phyloP scores from a whole-genome alignment of 2,329 filamentous ascomycete genomes.

The Capronia americana region DNA sequence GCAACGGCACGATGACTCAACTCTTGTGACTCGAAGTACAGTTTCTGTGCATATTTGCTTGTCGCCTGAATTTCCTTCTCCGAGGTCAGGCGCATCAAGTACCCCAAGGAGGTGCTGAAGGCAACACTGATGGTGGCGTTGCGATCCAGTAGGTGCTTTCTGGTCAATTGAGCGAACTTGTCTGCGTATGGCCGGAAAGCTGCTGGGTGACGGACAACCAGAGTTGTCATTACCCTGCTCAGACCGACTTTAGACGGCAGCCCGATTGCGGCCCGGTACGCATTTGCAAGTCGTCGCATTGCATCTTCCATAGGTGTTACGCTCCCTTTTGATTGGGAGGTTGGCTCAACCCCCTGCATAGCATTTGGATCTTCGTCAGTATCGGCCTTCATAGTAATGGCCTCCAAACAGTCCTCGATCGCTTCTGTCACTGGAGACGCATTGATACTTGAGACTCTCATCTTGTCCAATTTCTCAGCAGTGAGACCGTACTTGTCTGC shows the following conservation, averaged over 20 bases:
- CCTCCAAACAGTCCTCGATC: conserved; percentile 85
- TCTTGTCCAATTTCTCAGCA: conserved; percentile 86
- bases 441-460: conserved; percentile 80
- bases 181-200: conserved; percentile 78
- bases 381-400: conserved; percentile 71
- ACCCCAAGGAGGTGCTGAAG: conserved; percentile 86
- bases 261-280: conserved; percentile 84
- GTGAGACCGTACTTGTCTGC: conserved; percentile 83
- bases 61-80: conserved; percentile 64
- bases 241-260: conserved; percentile 95
- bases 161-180: conserved; percentile 75
- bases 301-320: conserved; percentile 67
- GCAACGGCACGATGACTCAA: conserved; percentile 75
- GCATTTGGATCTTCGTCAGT: conserved; percentile 17
- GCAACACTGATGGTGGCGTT: conserved; percentile 93
- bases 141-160: conserved; percentile 83
- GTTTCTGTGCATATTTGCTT: conserved; percentile 63
- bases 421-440: conserved; percentile 90
- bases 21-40: conserved; percentile 85
- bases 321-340: background rate
- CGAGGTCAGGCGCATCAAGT: conserved; percentile 72
- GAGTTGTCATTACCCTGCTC: conserved; percentile 79
- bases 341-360: conserved; percentile 34
- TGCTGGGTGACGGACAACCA: conserved; percentile 79
- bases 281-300: conserved; percentile 73